Evolutionary conservation across 2,329 filamentous ascomycete species (phyloP), one percentile per base, ranked within the genome.

Genomic region (Ophiostoma sp.): DNA sequence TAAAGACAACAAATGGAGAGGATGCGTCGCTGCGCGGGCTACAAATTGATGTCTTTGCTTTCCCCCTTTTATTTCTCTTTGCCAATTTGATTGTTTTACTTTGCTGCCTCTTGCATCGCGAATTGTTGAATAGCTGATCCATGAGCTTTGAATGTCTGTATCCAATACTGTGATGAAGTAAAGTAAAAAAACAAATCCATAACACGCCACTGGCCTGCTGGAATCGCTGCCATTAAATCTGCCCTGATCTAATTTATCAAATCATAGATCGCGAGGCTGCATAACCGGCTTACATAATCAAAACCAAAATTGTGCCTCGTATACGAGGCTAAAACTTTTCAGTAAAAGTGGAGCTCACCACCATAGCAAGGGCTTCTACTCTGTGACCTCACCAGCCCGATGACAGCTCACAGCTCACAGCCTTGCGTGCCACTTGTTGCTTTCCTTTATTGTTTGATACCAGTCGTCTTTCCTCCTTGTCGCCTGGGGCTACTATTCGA

Each of bases 351-450:
- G 52, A 48, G 17, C 44, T 48, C 52, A n/a, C 52, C 52, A 57
- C 52, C 23, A 57, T 27, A 57, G 52, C n/a, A 27, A 57, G 52
- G 52, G 52, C 52, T 27, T 57, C 44, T 17, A 48, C 44, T 57
- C n/a, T 57, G 48, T 23, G 52, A 57, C 52, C 44, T 48, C 44
- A 48, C 44, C 44, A 48, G 44, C 44, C 44, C 44, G 48, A 20
- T 27, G 17, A 48, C 52, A 57, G 52, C 52, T 57, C 52, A 57
- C 52, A 54, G 52, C n/a, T 15, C 52, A 57, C 52, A 57, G 52
- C 52, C 52, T 57, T 27, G 52, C 52, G 52, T 27, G 52, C 52
- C 52, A 57, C 52, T 57, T 57, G 4, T 20, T 48, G 17, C 44
- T 48, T 44, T 44, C 17, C 52, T 57, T 27, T 23, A 11, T 27